phyloP scores from a whole-genome alignment of 306 rosid genomes.

The Lathyrus tuberosus region DNA sequence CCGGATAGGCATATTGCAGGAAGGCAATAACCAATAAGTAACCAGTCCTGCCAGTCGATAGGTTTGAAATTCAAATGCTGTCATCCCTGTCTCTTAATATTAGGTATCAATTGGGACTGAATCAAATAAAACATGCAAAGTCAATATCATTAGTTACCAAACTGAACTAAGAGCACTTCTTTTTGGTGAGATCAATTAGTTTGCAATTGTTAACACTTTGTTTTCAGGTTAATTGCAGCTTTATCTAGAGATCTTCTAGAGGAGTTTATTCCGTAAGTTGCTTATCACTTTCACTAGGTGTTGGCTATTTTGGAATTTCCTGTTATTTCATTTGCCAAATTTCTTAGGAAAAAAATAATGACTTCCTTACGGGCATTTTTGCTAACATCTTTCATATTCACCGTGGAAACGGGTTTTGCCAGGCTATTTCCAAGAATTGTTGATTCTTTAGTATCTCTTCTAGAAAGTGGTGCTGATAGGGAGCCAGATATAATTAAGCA shows the following conservation, averaged over 20 bases:
- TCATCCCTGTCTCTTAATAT: background rate
- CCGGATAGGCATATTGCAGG: background rate
- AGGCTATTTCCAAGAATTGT: conserved; percentile 71
- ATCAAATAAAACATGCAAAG: background rate
- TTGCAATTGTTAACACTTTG: conserved; percentile 25
- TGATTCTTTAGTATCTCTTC: conserved; percentile 71
- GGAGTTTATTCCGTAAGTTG: conserved; percentile 86
- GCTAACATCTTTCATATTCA: conserved; percentile 28
- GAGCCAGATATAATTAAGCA: conserved; percentile 90
- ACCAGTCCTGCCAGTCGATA: background rate
- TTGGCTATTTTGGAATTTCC: background rate
- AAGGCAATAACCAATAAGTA: background rate
- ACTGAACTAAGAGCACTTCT: background rate
- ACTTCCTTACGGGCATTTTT: conserved; percentile 14
- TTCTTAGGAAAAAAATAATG: conserved; percentile 21
- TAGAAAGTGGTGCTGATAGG: conserved; percentile 79
- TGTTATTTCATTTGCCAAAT: conserved; percentile 29
- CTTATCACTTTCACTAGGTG: conserved; percentile 37
- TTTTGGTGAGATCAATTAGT: conserved; percentile 24
- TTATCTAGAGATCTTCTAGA: conserved; percentile 79
- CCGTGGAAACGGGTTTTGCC: conserved; percentile 39
- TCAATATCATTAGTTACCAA: conserved; percentile 4
- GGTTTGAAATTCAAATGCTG: background rate
- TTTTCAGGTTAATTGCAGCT: conserved; percentile 78
- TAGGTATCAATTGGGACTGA: background rate